Conservation (phyloP, 768 basidiomycete genomes). For the Lactifluus volemus region DNA sequence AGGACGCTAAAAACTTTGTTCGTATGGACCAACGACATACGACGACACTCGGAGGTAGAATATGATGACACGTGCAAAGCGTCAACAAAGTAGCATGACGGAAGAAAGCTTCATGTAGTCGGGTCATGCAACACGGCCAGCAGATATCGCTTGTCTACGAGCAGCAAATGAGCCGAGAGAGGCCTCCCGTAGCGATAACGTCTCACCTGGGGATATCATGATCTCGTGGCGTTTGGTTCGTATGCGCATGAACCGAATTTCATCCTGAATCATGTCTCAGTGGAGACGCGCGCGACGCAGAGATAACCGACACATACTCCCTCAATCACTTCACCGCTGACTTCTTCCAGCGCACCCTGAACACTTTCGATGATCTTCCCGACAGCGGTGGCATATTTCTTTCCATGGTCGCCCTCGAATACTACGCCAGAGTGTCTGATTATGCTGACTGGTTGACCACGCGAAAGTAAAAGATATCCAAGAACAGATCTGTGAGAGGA, state of each 20-base stretch:
- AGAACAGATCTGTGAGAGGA: constrained; percentile 79
- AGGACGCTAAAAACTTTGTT: background rate
- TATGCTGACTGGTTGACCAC: constrained; percentile 64
- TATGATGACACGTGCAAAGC: constrained; percentile 1
- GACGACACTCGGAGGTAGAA: background rate
- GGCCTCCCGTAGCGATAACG: background rate
- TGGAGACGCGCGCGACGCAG: background rate
- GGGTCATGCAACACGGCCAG: constrained; percentile 82
- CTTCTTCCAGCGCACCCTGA: constrained; percentile 69
- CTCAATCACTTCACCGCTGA: constrained; percentile 54
- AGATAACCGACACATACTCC: constrained; percentile 36
- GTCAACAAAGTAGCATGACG: background rate
- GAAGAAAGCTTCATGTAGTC: constrained; percentile 7
- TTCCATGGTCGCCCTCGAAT: constrained; percentile 79
- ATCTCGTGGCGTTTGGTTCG: constrained; percentile 87
- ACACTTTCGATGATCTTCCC: constrained; percentile 72
- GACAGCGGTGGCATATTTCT: constrained; percentile 63
- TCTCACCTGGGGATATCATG: constrained; percentile 87
- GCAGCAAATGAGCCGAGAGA: background rate
- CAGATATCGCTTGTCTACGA: constrained; percentile 65
- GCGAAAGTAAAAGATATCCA: constrained; percentile 77
- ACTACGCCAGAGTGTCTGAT: constrained; percentile 79
- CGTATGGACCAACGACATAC: background rate
- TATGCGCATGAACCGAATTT: constrained; percentile 82
- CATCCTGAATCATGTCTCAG: constrained; percentile 46